A percentile compares a stretch with the other conserved stretches of the same genome.
phyloP scores from a whole-genome alignment of 148 eudicot genomes.

The Beta vulgaris region DNA sequence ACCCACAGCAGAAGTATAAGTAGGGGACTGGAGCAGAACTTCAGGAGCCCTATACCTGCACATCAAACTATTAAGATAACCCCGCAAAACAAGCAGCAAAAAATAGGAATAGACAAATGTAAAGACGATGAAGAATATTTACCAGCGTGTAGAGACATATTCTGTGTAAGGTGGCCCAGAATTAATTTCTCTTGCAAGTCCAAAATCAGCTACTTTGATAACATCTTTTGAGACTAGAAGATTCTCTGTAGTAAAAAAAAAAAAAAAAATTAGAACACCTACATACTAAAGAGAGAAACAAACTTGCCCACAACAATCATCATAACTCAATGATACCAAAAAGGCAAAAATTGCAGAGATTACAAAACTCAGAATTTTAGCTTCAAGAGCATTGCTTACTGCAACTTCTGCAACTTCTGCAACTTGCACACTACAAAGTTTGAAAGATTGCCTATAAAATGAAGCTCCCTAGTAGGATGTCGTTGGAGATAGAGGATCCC shows the following conservation, averaged over 20 bases:
- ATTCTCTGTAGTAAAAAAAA: slow-evolving; percentile 52
- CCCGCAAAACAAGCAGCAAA: background rate
- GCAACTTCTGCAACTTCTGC: too few species aligned
- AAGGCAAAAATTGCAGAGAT: background rate
- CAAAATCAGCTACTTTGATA: slow-evolving; percentile 93
- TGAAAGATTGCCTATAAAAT: background rate
- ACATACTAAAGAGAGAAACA: background rate
- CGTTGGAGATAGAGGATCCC: too few species aligned
- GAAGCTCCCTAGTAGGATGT: background rate
- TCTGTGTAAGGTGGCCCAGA: slow-evolving; percentile 87
- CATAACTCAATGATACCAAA: background rate
- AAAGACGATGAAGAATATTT: background rate
- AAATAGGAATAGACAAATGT: background rate
- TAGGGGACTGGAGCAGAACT: slow-evolving; percentile 81
- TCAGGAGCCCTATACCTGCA: slow-evolving; percentile 99
- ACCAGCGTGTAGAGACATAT: slow-evolving; percentile 95
- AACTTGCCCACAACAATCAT: background rate
- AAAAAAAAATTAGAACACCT: slow-evolving; percentile 3
- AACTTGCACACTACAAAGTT: background rate
- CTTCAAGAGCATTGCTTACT: background rate
- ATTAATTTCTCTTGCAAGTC: slow-evolving; percentile 88
- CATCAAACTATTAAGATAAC: background rate
- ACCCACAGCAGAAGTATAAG: slow-evolving; percentile 92
- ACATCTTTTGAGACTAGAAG: slow-evolving; percentile 72
- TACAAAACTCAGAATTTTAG: background rate